Conservation (phyloP, 2,329 filamentous ascomycete species). For the Rugonectria rugulosa region DNA sequence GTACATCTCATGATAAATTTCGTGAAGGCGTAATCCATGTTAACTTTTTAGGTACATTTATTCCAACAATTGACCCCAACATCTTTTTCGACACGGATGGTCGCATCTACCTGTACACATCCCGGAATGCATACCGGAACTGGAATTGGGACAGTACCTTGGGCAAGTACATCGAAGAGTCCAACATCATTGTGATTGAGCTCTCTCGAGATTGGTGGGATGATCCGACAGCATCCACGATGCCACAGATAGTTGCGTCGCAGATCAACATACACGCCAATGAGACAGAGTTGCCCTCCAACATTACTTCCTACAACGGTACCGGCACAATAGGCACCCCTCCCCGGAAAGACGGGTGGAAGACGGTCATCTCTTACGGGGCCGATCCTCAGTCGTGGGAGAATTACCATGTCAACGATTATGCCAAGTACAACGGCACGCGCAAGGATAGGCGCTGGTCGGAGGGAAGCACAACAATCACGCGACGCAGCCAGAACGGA, state of each 20-base stretch:
- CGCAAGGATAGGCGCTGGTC: slow-evolving; percentile 48
- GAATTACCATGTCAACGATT: slow-evolving; percentile 46
- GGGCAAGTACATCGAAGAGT: slow-evolving; percentile 48
- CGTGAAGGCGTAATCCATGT: no score
- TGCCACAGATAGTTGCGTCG: slow-evolving; percentile 43
- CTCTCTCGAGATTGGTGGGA: slow-evolving; percentile 47
- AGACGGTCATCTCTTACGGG: slow-evolving; percentile 47
- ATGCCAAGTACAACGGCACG: slow-evolving; percentile 42
- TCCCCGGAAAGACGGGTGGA: slow-evolving; percentile 47
- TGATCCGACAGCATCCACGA: slow-evolving; percentile 42
- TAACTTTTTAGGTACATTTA: no score
- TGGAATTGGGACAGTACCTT: slow-evolving; percentile 46
- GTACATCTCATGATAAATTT: no score
- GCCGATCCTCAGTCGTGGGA: slow-evolving; percentile 46
- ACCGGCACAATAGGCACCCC: slow-evolving; percentile 44
- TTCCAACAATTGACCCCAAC: slow-evolving; percentile 54
- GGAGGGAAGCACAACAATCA: slow-evolving; percentile 45
- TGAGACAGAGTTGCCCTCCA: slow-evolving; percentile 35
- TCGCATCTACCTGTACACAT: slow-evolving; percentile 45
- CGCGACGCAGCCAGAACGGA: slow-evolving; percentile 28
- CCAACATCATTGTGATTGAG: slow-evolving; percentile 48
- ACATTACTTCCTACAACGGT: slow-evolving; percentile 46
- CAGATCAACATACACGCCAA: slow-evolving; percentile 41
- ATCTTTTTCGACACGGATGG: slow-evolving; percentile 54
- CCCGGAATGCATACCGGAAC: slow-evolving; percentile 47